phyloP scores from a whole-genome alignment of 2,329 filamentous ascomycete species.

The Pseudonectria buxi region DNA sequence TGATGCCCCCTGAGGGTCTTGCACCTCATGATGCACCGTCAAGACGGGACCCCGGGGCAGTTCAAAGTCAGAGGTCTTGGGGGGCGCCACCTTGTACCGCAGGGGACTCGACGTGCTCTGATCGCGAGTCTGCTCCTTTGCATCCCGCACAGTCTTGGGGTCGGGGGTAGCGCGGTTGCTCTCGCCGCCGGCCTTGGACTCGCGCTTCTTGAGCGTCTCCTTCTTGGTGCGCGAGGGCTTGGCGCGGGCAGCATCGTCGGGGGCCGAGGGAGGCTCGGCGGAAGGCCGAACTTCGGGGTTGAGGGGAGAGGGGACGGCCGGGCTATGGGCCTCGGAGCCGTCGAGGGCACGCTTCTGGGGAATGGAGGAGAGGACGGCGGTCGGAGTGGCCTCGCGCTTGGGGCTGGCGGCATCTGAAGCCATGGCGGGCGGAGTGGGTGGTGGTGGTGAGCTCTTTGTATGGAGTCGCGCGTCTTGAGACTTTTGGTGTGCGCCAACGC shows the following conservation, averaged over 20 bases:
- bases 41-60: slow-evolving; percentile 51
- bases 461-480: too few species aligned
- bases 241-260: slow-evolving; percentile 39
- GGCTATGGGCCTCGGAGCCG: slow-evolving; percentile 54
- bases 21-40: slow-evolving; percentile 47
- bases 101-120: slow-evolving; percentile 44
- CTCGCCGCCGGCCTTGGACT: slow-evolving; percentile 49
- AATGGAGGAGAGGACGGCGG: slow-evolving; percentile 38
- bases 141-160: slow-evolving; percentile 37
- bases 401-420: slow-evolving; percentile 31
- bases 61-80: slow-evolving; percentile 56
- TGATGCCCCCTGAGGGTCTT: slow-evolving; percentile 40
- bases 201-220: slow-evolving; percentile 61
- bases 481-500: too few species aligned
- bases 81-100: slow-evolving; percentile 58
- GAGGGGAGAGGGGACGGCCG: slow-evolving; percentile 65
- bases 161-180: slow-evolving; percentile 53
- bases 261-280: slow-evolving; percentile 26
- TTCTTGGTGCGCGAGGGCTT: slow-evolving; percentile 51
- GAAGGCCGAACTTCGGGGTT: slow-evolving; percentile 54
- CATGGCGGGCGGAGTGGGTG: slow-evolving; percentile 20
- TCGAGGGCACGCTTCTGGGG: slow-evolving; percentile 62
- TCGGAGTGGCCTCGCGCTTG: slow-evolving; percentile 36
- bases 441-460: background rate
- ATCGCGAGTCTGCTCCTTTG: slow-evolving; percentile 4